A percentile compares a stretch with the other conserved stretches of the same genome.
Conservation (phyloP, 1,139 yeast species). For the Debaryomycetaceae sp. region DNA sequence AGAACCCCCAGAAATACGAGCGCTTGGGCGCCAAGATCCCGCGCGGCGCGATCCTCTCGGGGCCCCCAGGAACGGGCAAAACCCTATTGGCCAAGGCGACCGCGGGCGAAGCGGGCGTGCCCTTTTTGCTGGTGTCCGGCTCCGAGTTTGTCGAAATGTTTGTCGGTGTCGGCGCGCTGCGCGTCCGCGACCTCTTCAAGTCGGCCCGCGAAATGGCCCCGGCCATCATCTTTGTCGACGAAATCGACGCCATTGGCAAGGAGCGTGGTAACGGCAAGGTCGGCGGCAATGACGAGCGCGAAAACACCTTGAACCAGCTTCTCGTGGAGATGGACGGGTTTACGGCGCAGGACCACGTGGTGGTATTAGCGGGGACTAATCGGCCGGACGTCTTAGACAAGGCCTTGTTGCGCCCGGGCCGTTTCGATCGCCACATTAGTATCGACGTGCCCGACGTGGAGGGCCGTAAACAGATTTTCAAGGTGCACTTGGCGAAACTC, state of each 20-base stretch:
- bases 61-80: constrained; percentile 86
- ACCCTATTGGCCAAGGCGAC: constrained; percentile 74
- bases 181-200: constrained; percentile 73
- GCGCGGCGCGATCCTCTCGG: constrained; percentile 72
- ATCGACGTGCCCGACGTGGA: constrained; percentile 69
- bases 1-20: constrained; percentile 64
- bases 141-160: constrained; percentile 77
- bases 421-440: constrained; percentile 70
- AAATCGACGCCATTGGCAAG: constrained; percentile 79
- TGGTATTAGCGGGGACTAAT: constrained; percentile 75
- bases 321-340: constrained; percentile 84
- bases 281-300: constrained; percentile 73
- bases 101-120: constrained; percentile 81
- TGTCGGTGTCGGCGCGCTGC: constrained; percentile 75
- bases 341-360: constrained; percentile 63
- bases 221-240: constrained; percentile 70
- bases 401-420: constrained; percentile 73
- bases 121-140: constrained; percentile 73
- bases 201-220: constrained; percentile 78
- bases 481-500: constrained; percentile 55
- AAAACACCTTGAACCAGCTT: constrained; percentile 67
- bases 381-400: constrained; percentile 70
- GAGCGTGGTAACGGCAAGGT: constrained; percentile 51
- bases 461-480: constrained; percentile 67
- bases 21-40: constrained; percentile 76